Evolutionary conservation across 208 protist species (phyloP), one percentile per base, ranked within the genome.

Genomic region (Wallacemonas sp.): DNA sequence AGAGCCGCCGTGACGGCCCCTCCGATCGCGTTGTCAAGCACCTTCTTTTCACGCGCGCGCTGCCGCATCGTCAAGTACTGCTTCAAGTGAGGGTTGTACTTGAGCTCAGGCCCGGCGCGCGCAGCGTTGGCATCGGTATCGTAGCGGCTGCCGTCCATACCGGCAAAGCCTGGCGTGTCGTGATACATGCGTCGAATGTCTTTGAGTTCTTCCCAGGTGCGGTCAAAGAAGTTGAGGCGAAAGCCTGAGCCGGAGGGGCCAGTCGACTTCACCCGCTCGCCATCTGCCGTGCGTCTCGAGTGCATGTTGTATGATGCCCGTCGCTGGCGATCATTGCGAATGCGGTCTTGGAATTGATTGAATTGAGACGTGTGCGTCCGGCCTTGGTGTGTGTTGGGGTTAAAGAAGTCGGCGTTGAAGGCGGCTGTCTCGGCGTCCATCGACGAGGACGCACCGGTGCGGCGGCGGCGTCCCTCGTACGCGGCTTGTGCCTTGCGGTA

Each of bases 81-180:
- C 1, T 60, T 69, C 21, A 77, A 61, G 44, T 53, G 34, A 24
- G 64, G 73, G 58, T 77, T 65, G 24, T 66, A 22, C 14, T n/a
- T 4, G 4, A 75, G 41, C 70, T 79, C 63, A 15, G 66, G 62
- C 5, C 62, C 63, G 15, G 58, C 76, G 3, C 66, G 67, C 14
- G 68, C 66, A 1, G 62, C 63, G 44, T 69, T 77, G 19, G 0
- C 41, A 3, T 66, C 51, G 62, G 62, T 70, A 60, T 83, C 77
- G 67, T 75, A 87, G 6, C 67, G 53, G 39, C 70, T 72, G 60
- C 77, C 77, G 33, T 81, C 73, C 58, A 87, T 74, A 0, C 81
- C 81, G 2, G 68, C 73, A 44, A 84, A 87, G 28, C 55, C 47
- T 8, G 66, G 72, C 0, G 59, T 70, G n/a, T 31, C 60, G 6